Percentiles rank a stretch among this genome's conserved stretches.
These are phyloP conservation scores for Boletus eberwhitei DNA, from an alignment of 768 basidiomycete genomes.

Conservation along the genomic window DNA sequence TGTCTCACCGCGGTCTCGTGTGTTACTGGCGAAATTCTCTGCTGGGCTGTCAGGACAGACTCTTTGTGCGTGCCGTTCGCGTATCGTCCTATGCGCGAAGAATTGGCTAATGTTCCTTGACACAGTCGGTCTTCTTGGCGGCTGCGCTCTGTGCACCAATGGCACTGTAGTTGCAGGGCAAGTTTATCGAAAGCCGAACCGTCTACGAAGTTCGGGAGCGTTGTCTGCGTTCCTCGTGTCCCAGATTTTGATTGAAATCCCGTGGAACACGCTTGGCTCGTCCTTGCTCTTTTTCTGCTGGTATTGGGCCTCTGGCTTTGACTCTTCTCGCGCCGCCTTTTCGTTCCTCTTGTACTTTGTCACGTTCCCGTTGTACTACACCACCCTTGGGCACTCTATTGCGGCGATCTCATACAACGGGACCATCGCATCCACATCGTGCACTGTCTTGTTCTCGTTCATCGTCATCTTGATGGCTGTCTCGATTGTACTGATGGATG, in stretches of 20 bases:
- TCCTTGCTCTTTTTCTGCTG: constrained; percentile 45
- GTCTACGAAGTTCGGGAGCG: constrained; percentile 65
- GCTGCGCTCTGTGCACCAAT: constrained; percentile 44
- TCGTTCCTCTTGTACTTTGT: constrained; percentile 38
- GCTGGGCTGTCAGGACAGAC: too few relatives aligned
- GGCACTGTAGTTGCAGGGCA: constrained; percentile 58
- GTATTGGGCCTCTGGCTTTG: constrained; percentile 47
- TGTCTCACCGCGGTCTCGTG: too few relatives aligned
- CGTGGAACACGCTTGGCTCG: constrained; percentile 40
- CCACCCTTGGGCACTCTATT: constrained; percentile 40
- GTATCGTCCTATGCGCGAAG: too few relatives aligned
- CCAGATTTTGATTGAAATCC: constrained; percentile 45
- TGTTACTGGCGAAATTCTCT: too few relatives aligned
- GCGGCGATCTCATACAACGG: constrained; percentile 42
- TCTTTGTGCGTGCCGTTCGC: constrained; percentile 38
- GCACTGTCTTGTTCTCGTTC: constrained; percentile 38
- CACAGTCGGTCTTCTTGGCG: constrained; percentile 49
- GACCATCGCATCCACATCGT: constrained; percentile 39
- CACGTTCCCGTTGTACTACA: constrained; percentile 42
- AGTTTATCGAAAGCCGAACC: constrained; percentile 51
- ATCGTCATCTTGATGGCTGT: constrained; percentile 36
- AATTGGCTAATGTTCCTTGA: not conserved
- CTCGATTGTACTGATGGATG: not conserved
- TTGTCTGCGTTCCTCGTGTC: constrained; percentile 55
- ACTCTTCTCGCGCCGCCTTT: constrained; percentile 36